Base-by-base conservation (phyloP, 176 grass and related monocot genomes). In the Oryza meridionalis region DNA sequence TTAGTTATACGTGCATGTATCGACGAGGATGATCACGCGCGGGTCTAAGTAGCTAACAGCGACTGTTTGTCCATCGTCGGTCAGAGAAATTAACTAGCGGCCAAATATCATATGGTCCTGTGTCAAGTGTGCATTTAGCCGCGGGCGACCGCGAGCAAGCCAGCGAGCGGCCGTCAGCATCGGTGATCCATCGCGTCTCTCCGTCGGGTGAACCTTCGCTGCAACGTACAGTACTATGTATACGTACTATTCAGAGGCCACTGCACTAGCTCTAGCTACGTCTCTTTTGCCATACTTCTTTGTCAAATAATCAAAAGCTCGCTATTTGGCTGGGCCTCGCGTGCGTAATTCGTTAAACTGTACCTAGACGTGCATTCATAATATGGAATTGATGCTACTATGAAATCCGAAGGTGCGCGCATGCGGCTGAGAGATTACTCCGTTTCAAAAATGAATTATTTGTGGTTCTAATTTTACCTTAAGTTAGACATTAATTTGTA, bases 191-290 rank as follows among this genome's bases (percentile, higher is more conserved):
- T 35, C 33, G 33, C 53, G 17, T 58, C 19, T n/a, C 53, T n/a
- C 53, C 53, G 38, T 46, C 46, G 65, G 65, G 78, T 53, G 78
- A 81, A 21, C 65, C 45, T 51, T 69, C 58, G 6, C 29, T 35
- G 2, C 16, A 37, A 73, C 42, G 43, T 47, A 26, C 43, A 43
- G 19, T 43, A 70, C 19, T 69, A 21, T 43, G n/a, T n/a, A 13
- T 58, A n/a, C 19, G 53, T 58, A 58, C 53, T n/a, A 58, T 58
- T 58, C 19, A n/a, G 53, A 43, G 19, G 35, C 68, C 68, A 42
- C 19, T 24, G 2, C 42, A 43, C 9, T 43, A 69, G 66, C 66
- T 69, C 2, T 9, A 55, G 51, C 51, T 55, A 55, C 51, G 51
- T 55, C 51, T 55, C 51, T 55, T 55, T 55, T 55, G 51, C 14